Percentiles rank a stretch among this genome's conserved stretches.
Evolutionary conservation across 2,329 filamentous ascomycete genomes (phyloP).

Genomic region (Hyphodiscus sp.): DNA sequence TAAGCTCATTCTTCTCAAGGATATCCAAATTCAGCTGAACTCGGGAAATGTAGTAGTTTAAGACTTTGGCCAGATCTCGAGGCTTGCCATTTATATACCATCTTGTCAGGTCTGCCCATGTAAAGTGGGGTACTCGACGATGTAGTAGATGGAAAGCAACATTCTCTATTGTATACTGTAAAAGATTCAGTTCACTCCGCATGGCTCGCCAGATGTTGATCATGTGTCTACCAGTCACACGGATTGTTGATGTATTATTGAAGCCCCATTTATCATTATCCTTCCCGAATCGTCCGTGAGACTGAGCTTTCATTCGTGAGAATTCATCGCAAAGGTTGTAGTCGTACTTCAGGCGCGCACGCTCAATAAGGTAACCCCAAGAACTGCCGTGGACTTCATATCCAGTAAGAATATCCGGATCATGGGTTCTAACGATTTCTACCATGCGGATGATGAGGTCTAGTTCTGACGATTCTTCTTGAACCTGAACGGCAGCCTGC

Average conservation of each 20-base stretch:
- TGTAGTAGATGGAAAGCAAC: conserved; percentile 88
- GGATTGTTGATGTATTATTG: conserved; percentile 85
- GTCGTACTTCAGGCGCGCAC: conserved; percentile 78
- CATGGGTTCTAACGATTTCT: conserved; percentile 73
- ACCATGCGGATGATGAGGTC: conserved; percentile 82
- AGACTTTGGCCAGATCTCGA: conserved; percentile 63
- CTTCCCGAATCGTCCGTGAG: conserved; percentile 77
- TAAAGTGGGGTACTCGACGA: conserved; percentile 80
- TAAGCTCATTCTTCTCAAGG: conserved; percentile 80
- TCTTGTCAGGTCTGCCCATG: conserved; percentile 67
- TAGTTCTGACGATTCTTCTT: conserved; percentile 72
- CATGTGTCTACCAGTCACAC: conserved; percentile 89
- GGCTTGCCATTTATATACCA: conserved; percentile 72
- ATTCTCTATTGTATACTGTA: conserved; percentile 96
- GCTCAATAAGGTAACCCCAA: conserved; percentile 94
- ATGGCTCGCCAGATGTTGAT: conserved; percentile 98
- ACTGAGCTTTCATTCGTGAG: conserved; percentile 78
- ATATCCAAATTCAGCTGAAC: conserved; percentile 85
- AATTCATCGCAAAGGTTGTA: conserved; percentile 88
- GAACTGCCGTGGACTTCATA: conserved; percentile 92
- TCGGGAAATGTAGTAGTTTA: conserved; percentile 71
- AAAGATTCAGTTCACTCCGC: conserved; percentile 81
- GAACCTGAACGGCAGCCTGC: conserved; percentile 56
- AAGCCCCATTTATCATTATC: conserved; percentile 90
- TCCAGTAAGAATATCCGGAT: conserved; percentile 89